Evolutionary conservation across 495 filamentous ascomycete genomes (phyloP), one percentile per base, ranked within the genome.

Genomic region (Aspergillus sclerotioniger): DNA sequence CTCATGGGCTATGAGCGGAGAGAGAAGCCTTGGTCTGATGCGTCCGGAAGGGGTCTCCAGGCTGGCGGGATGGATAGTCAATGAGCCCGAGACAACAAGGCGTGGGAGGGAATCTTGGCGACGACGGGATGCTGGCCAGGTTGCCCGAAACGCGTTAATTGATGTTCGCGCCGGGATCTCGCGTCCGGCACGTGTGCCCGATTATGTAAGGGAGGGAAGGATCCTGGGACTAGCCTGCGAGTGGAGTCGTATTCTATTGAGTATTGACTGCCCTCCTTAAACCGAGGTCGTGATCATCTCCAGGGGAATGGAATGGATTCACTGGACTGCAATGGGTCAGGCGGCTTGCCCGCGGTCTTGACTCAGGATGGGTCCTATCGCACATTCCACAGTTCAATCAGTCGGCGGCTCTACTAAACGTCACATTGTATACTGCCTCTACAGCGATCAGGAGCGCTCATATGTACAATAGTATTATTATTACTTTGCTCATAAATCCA

Each of bases 391-490:
- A 25, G 25, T 5, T 25, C 25, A 2, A 5, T 25, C 25, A 17
- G 13, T 6, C 37, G n/a, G 37, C n/a, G 13, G 13, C 33, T 41
- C 13, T 41, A 41, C 37, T 41, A 1, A n/a, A n/a, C n/a, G 13
- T 41, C 35, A 33, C 28, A 28, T 54, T 46, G 41, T 28, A 54
- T 29, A 54, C 37, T 17, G 25, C 31, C 51, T 25, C 31, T 39
- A 31, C 7, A 41, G 47, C 37, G 31, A 49, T 31, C 44, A 47
- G 8, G 15, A 12, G 28, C 54, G 31, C 19, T 35, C 43, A 48
- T 67, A 67, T 64, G 59, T 67, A 67, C 64, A 67, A 54, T 44
- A 47, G 31, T 62, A 67, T 64, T 67, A 67, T 58, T 64, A 67
- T 63, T 67, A 64, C 32, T 62, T 54, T 51, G 32, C 59, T 67